Percentiles rank a stretch among this genome's conserved stretches.
These are phyloP conservation scores for Phytophthora pluvialis DNA, from an alignment of 352 stramenopile species.

Conservation along the genomic window DNA sequence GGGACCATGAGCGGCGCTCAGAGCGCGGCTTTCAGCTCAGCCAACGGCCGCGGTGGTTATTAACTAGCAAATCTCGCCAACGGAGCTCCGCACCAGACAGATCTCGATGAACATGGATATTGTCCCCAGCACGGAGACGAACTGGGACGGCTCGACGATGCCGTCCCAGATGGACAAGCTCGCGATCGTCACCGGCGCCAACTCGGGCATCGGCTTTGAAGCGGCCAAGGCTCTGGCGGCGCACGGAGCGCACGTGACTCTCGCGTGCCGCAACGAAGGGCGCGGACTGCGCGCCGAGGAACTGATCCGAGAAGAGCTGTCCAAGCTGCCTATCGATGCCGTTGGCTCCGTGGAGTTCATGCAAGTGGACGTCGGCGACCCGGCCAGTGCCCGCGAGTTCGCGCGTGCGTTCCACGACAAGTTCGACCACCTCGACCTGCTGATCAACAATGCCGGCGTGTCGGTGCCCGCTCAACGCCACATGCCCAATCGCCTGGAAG, in stretches of 20 bases:
- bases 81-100: conserved; percentile 7
- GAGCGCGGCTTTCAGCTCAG: neutral
- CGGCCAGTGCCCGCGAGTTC: conserved; percentile 54
- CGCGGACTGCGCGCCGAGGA: conserved; percentile 38
- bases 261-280: conserved; percentile 70
- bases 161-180: conserved; percentile 55
- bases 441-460: conserved; percentile 84
- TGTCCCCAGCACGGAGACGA: conserved; percentile 12
- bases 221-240: conserved; percentile 57
- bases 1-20: conserved; percentile 6
- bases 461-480: conserved; percentile 42
- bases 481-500: conserved; percentile 52
- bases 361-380: conserved; percentile 38
- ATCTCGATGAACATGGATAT: conserved; percentile 18
- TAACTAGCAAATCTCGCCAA: conserved; percentile 25
- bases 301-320: conserved; percentile 35
- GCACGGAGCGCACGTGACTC: conserved; percentile 69
- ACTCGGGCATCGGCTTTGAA: conserved; percentile 82
- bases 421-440: conserved; percentile 56
- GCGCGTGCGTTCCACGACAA: conserved; percentile 38
- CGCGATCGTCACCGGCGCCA: conserved; percentile 75
- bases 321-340: conserved; percentile 1
- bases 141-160: conserved; percentile 39
- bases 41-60: neutral
- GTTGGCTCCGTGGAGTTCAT: conserved; percentile 66